phyloP scores from a whole-genome alignment of 805 yeast genomes.

The Metschnikowia bowlesiae region DNA sequence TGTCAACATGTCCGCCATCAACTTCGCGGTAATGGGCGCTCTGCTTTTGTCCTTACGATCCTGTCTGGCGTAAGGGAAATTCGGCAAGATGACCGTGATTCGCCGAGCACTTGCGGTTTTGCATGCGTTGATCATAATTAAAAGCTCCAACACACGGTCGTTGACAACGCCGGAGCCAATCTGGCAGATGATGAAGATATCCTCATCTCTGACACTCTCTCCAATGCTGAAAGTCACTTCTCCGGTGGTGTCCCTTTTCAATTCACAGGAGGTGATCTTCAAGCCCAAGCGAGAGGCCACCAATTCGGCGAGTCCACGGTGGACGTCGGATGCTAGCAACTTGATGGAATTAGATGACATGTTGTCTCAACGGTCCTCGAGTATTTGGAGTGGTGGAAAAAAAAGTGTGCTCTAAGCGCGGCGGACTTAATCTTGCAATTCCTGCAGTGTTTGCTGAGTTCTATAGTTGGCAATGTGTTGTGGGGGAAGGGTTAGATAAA shows the following conservation, averaged over 20 bases:
- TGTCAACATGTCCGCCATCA: conserved; percentile 76
- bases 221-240: conserved; percentile 76
- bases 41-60: conserved; percentile 81
- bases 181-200: conserved; percentile 73
- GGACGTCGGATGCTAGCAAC: conserved; percentile 63
- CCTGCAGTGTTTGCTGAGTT: not conserved
- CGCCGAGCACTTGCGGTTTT: conserved; percentile 79
- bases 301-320: conserved; percentile 64
- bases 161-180: conserved; percentile 74
- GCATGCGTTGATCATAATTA: conserved; percentile 79
- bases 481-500: not conserved
- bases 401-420: not conserved
- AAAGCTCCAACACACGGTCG: conserved; percentile 67
- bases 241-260: conserved; percentile 64
- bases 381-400: not conserved
- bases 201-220: conserved; percentile 83
- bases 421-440: not conserved
- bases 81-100: conserved; percentile 78
- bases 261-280: conserved; percentile 55
- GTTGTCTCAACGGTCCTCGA: not conserved
- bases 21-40: conserved; percentile 82
- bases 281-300: conserved; percentile 60
- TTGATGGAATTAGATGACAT: conserved; percentile 76
- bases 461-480: not conserved
- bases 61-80: conserved; percentile 85